Evolutionary conservation across 2,329 filamentous ascomycete species (phyloP).

Genomic region (Bipolaris bicolor): DNA sequence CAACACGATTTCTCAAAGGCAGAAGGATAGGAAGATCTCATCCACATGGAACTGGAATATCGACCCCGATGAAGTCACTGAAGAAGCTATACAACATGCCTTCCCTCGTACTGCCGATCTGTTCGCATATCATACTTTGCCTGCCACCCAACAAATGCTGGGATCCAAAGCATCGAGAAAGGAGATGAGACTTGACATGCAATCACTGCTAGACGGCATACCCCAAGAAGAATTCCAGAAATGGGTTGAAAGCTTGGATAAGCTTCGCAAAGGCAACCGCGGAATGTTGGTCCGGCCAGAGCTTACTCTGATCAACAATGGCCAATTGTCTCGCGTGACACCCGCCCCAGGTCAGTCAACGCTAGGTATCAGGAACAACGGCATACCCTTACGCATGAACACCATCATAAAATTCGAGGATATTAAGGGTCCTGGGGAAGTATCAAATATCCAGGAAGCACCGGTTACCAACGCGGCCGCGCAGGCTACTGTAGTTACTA

Average conservation of each 20-base stretch:
- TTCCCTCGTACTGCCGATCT: slow-evolving; percentile 29
- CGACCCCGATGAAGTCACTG: slow-evolving; percentile 1
- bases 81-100: slow-evolving; percentile 1
- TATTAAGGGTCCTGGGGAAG: not conserved
- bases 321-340: slow-evolving; percentile 1
- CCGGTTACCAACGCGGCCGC: not conserved
- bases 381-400: not conserved
- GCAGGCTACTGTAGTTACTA: not conserved
- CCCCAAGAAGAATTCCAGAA: slow-evolving; percentile 11
- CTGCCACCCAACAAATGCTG: slow-evolving; percentile 19
- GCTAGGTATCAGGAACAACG: not conserved
- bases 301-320: not conserved
- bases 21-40: slow-evolving; percentile 23
- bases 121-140: slow-evolving; percentile 36
- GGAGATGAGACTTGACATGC: slow-evolving; percentile 20
- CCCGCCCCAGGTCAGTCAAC: slow-evolving; percentile 8
- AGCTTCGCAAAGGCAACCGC: slow-evolving; percentile 26
- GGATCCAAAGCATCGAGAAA: slow-evolving; percentile 16
- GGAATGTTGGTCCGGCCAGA: slow-evolving; percentile 25
- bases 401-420: slow-evolving; percentile 5
- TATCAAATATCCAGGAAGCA: not conserved
- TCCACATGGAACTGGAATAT: slow-evolving; percentile 32
- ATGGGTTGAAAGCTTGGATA: slow-evolving; percentile 28
- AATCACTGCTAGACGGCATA: slow-evolving; percentile 16
- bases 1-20: not conserved